Evolutionary conservation across 805 yeast genomes (phyloP).

Genomic region (Metschnikowia similis): DNA sequence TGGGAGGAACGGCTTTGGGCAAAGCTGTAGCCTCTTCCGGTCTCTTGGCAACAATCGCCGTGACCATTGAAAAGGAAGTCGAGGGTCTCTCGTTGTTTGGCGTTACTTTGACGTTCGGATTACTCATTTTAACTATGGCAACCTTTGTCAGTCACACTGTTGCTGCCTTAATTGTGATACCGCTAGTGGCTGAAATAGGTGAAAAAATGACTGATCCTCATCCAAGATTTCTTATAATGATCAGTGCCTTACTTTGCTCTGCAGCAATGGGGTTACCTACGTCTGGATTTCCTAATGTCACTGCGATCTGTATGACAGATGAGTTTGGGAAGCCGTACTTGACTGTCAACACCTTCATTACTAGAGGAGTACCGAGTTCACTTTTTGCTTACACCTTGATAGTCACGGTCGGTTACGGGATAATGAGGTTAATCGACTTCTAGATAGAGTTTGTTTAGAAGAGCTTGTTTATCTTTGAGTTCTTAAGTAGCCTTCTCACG

Average conservation of each 20-base stretch:
- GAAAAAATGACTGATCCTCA: conserved; percentile 69
- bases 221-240: conserved; percentile 74
- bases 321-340: conserved; percentile 88
- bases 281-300: conserved; percentile 95
- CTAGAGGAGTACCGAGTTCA: conserved; percentile 87
- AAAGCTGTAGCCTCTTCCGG: conserved; percentile 49
- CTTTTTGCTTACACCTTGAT: conserved; percentile 68
- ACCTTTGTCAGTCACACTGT: conserved; percentile 97
- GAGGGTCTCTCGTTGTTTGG: conserved; percentile 41
- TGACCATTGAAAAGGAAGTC: conserved; percentile 39
- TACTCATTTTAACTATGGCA: conserved; percentile 77
- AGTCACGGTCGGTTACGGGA: conserved; percentile 72
- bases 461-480: background rate
- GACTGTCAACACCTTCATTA: conserved; percentile 80
- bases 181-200: conserved; percentile 90
- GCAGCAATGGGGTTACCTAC: conserved; percentile 98
- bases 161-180: conserved; percentile 90
- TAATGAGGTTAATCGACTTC: conserved; percentile 49
- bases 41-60: conserved; percentile 43
- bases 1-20: conserved; percentile 55
- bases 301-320: conserved; percentile 92
- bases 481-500: background rate
- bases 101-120: conserved; percentile 53
- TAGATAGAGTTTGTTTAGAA: conserved; percentile 8
- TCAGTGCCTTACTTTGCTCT: conserved; percentile 69